Evolutionary conservation across 768 basidiomycete species (phyloP), one percentile per base, ranked within the genome.

Genomic region (Mycena leptocephala): DNA sequence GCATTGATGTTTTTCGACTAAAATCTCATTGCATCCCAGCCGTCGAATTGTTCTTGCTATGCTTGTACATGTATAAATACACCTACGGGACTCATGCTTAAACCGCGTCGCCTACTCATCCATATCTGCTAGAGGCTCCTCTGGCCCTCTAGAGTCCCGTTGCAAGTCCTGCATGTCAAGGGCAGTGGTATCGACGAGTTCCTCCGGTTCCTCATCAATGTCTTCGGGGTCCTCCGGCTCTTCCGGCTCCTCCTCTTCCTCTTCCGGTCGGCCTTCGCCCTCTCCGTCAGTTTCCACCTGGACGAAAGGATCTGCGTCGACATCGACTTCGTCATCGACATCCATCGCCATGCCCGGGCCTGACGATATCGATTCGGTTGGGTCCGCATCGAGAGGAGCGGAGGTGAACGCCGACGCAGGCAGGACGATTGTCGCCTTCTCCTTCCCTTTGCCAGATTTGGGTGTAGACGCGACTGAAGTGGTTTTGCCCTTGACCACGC

Each of bases 151-250:
- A 0, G 82, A 82, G 80, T 91, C 90, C 68, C 64, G 82, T 72
- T 68, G 80, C 41, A 88, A 53, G 72, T 89, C 90, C 53, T 88
- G 86, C n/a, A 86, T 79, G 72, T 92, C 90, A 11, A 90, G 73
- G 6, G 84, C 84, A 78, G 89, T 85, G 46, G 83, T 73, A 74
- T 93, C 87, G 79, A 86, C 84, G 59, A 82, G 70, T 64, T 88
- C 86, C 74, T 88, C 86, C 33, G 84, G 79, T 33, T 82, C 87
- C n/a, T 85, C 85, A 3, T 85, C 84, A n/a, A 86, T 84, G 2
- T 87, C 86, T 24, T 87, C 86, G 22, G 84, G 86, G 41, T 87
- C 88, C 58, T 86, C 85, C 26, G 79, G 70, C 61, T 89, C 87
- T 69, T 85, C 86, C 5, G 71, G 74, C 30, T 85, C 87, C 51